phyloP scores from a whole-genome alignment of 2,329 filamentous ascomycete genomes.

The Fusarium continuum region DNA sequence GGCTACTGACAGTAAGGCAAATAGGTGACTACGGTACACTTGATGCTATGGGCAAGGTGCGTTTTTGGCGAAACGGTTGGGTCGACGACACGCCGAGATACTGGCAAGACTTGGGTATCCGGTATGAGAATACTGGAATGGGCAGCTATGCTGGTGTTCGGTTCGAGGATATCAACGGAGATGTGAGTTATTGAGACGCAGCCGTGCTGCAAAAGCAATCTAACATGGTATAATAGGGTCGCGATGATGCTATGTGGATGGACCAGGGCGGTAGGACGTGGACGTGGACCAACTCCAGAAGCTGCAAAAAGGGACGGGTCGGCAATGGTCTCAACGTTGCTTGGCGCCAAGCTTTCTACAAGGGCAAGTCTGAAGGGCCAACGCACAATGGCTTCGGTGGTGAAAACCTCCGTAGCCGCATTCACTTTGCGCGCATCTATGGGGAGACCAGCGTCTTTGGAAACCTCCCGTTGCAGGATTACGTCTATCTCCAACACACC shows the following conservation, averaged over 20 bases:
- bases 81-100: not conserved
- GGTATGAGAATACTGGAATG: constrained; percentile 33
- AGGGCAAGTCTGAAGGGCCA: not conserved
- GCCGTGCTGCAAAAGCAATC: not conserved
- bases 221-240: not conserved
- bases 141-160: constrained; percentile 31
- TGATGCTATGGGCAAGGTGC: not conserved
- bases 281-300: not conserved
- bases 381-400: not conserved
- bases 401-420: not conserved
- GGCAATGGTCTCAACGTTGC: not conserved
- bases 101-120: constrained; percentile 47
- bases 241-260: not conserved
- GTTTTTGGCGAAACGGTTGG: constrained; percentile 8
- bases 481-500: not conserved
- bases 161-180: constrained; percentile 35
- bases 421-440: not conserved
- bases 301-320: not conserved
- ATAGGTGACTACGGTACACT: not conserved
- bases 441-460: not conserved
- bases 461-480: not conserved
- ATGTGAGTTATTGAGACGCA: not conserved
- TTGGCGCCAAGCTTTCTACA: constrained; percentile 2
- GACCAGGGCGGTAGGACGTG: too few relatives aligned
- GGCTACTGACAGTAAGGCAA: too few relatives aligned